phyloP scores from a whole-genome alignment of 2,329 filamentous ascomycete species.

The Cercospora nicotianae region DNA sequence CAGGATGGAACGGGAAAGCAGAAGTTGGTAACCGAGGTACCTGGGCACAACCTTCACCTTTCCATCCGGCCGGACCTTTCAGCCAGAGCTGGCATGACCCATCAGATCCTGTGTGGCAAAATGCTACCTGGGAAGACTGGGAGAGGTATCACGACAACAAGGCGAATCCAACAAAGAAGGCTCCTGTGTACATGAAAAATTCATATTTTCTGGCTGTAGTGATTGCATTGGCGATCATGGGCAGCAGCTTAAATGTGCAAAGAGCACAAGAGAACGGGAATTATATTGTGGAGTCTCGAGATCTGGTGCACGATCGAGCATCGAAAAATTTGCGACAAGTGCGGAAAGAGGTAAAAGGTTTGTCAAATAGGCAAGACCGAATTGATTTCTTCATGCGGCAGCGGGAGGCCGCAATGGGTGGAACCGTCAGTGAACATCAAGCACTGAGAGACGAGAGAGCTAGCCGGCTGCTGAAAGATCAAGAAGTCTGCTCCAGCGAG shows the following conservation, averaged over 20 bases:
- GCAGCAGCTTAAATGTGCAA: slow-evolving; percentile 69
- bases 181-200: slow-evolving; percentile 71
- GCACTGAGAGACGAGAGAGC: slow-evolving; percentile 49
- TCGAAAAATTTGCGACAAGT: slow-evolving; percentile 62
- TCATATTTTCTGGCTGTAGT: slow-evolving; percentile 74
- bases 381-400: slow-evolving; percentile 76
- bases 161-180: slow-evolving; percentile 40
- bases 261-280: slow-evolving; percentile 64
- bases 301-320: slow-evolving; percentile 65
- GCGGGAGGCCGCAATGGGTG: slow-evolving; percentile 58
- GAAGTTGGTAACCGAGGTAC: slow-evolving; percentile 30
- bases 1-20: slow-evolving; percentile 69
- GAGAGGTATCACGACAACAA: slow-evolving; percentile 68
- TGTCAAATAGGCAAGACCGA: slow-evolving; percentile 53
- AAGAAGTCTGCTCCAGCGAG: slow-evolving; percentile 50
- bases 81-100: slow-evolving; percentile 39
- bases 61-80: slow-evolving; percentile 36
- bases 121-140: slow-evolving; percentile 98
- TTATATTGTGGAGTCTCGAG: slow-evolving; percentile 65
- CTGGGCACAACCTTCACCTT: slow-evolving; percentile 23
- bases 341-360: slow-evolving; percentile 52
- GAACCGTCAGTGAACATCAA: slow-evolving; percentile 40
- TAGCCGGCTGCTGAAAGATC: slow-evolving; percentile 47
- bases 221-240: slow-evolving; percentile 66
- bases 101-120: slow-evolving; percentile 58